Base-by-base conservation (phyloP, 352 stramenopile species). In the Pythium brachiatum region DNA sequence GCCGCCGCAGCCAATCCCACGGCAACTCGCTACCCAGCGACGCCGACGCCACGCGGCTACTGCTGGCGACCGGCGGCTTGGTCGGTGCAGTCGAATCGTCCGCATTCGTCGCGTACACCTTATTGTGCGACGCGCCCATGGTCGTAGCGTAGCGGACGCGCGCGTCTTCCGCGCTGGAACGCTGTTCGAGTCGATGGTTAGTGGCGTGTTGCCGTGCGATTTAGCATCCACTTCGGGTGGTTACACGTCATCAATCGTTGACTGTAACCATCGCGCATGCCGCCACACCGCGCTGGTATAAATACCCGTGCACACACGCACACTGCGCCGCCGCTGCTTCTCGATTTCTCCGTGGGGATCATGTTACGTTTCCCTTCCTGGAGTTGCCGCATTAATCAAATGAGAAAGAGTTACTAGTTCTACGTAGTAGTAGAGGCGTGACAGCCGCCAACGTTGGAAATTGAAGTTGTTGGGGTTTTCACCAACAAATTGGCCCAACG, bases 121-220 rank as follows among this genome's bases (percentile, higher is more conserved):
- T 72, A 48, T 51, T 61, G 36, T 23, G 53, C 46, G 63, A 63
- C 18, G 29, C 13, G 26, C 32, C 44, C 63, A 65, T 70, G 36
- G 50, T 38, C 29, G 20, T n/a, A n/a, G n/a, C n/a, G n/a, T n/a
- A n/a, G n/a, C n/a, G n/a, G n/a, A 9, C 6, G 48, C 18, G 41
- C 13, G 32, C 8, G 26, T 3, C 29, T 23, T 27, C 9, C 23
- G 8, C 26, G 9, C 23, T 16, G 51, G 51, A 13, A 20, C 18
- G 47, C 21, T 13, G 47, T 29, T 7, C 52, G 52, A 9, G n/a
- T 32, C 6, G 52, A 18, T 47, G 2, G 15, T 15, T 12, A 7
- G 21, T 12, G 8, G 13, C n/a, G 34, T n/a, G n/a, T 41, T n/a
- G 34, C 7, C 34, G 34, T 8, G 18, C 16, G 7, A 44, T 13